phyloP scores from a whole-genome alignment of 148 eudicot genomes.

The Rhododendron ovatum region DNA sequence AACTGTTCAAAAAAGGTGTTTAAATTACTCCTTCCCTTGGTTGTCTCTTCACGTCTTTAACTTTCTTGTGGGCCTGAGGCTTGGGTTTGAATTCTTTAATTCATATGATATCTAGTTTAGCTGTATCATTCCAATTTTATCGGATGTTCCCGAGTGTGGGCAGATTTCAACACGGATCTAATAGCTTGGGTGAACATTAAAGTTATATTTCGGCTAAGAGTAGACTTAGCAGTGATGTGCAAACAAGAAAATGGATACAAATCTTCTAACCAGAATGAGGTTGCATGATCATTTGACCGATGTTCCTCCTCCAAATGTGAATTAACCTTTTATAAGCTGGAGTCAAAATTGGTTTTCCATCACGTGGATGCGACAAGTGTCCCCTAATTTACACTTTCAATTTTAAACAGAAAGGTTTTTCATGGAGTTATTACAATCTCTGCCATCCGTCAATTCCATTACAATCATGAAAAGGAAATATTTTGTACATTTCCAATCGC shows the following conservation, averaged over 20 bases:
- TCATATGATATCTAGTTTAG: not conserved
- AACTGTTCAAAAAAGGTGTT: not conserved
- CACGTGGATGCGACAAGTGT: no score
- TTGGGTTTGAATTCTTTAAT: not conserved
- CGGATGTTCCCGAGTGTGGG: not conserved
- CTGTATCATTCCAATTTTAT: not conserved
- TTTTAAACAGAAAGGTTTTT: no score
- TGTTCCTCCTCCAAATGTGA: no score
- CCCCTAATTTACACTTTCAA: no score
- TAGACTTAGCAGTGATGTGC: not conserved
- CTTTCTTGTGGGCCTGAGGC: not conserved
- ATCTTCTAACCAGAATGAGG: not conserved
- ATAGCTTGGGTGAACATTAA: not conserved
- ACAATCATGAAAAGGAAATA: no score
- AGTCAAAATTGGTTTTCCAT: no score
- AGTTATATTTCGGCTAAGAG: not conserved
- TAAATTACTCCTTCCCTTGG: not conserved
- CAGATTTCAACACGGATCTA: not conserved
- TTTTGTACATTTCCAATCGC: no score
- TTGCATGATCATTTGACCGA: no score
- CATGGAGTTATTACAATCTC: no score
- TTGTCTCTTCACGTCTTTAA: not conserved
- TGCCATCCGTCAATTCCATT: no score
- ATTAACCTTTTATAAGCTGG: no score
- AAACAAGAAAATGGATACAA: not conserved